These are phyloP conservation scores for Wickerhamomyces sp. DNA, from an alignment of 1,139 yeast species.

Conservation along the genomic window DNA sequence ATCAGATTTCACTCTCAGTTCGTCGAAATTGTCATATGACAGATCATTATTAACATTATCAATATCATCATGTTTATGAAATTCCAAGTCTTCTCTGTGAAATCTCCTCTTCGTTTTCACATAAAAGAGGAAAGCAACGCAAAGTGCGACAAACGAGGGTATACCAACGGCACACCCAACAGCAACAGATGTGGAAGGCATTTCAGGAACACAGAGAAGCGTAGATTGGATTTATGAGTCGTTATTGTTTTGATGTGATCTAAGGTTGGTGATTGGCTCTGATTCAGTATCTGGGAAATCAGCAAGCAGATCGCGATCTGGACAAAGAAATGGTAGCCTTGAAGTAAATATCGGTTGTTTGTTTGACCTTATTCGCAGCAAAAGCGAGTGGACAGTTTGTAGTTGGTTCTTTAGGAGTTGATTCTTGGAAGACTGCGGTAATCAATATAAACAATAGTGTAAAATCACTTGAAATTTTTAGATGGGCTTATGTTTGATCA, in stretches of 20 bases:
- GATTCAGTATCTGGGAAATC: too few relatives aligned
- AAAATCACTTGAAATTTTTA: neutral
- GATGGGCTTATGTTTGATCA: too few relatives aligned
- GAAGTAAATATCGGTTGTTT: too few relatives aligned
- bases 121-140: conserved; percentile 32
- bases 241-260: neutral
- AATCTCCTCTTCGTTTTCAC: conserved; percentile 31
- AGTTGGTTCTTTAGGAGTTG: too few relatives aligned
- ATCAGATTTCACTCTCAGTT: conserved; percentile 15
- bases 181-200: conserved; percentile 33
- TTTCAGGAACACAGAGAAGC: conserved; percentile 2
- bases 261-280: neutral
- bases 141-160: conserved; percentile 35
- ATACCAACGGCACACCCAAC: conserved; percentile 49
- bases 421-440: too few relatives aligned
- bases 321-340: too few relatives aligned
- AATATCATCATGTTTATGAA: conserved; percentile 23
- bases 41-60: conserved; percentile 28
- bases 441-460: neutral
- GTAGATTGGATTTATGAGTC: conserved; percentile 1
- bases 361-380: too few relatives aligned
- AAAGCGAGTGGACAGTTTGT: neutral
- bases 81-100: conserved; percentile 32
- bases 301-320: neutral
- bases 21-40: conserved; percentile 27